Conservation (phyloP, 2,329 filamentous ascomycete genomes). For the Cladophialophora exuberans region DNA sequence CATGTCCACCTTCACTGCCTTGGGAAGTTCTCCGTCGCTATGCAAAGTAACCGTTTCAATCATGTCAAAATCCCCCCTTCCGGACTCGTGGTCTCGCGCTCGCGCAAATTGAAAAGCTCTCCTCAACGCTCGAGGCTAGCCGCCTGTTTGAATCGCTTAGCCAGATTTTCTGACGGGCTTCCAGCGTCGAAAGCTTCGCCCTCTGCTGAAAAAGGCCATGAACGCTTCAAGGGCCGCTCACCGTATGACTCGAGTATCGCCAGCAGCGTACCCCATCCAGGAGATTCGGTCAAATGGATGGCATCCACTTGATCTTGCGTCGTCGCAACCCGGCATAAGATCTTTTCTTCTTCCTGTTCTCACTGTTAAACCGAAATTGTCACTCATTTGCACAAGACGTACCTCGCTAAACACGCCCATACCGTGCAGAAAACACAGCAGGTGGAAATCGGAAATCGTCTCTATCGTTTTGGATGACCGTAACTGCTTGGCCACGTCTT, state of each 20-base stretch:
- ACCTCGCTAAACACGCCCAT: slow-evolving; percentile 87
- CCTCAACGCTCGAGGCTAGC: slow-evolving; percentile 29
- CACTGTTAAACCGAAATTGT: slow-evolving; percentile 26
- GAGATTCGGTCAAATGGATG: slow-evolving; percentile 80
- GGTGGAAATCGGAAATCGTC: slow-evolving; percentile 87
- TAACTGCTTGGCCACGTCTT: slow-evolving; percentile 69
- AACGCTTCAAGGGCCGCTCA: slow-evolving; percentile 67
- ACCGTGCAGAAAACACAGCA: slow-evolving; percentile 82
- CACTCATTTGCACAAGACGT: slow-evolving; percentile 38
- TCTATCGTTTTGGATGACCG: slow-evolving; percentile 67
- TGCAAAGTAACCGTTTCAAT: slow-evolving; percentile 10
- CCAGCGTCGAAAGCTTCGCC: slow-evolving; percentile 49
- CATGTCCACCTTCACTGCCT: not conserved
- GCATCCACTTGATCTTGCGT: slow-evolving; percentile 79
- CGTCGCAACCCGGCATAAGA: slow-evolving; percentile 83
- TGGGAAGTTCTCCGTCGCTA: slow-evolving; percentile 1
- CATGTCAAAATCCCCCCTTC: not conserved
- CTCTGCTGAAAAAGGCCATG: slow-evolving; percentile 39
- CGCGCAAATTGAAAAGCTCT: not conserved
- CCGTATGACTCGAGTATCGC: slow-evolving; percentile 89
- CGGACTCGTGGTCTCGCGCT: not conserved
- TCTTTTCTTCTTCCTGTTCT: slow-evolving; percentile 78
- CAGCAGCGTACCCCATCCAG: slow-evolving; percentile 92
- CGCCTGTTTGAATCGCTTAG: slow-evolving; percentile 67
- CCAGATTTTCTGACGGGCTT: slow-evolving; percentile 58